A percentile compares a stretch with the other conserved stretches of the same genome.
These are phyloP conservation scores for Alternaria brassicae DNA, from an alignment of 2,329 filamentous ascomycete species.

Conservation along the genomic window DNA sequence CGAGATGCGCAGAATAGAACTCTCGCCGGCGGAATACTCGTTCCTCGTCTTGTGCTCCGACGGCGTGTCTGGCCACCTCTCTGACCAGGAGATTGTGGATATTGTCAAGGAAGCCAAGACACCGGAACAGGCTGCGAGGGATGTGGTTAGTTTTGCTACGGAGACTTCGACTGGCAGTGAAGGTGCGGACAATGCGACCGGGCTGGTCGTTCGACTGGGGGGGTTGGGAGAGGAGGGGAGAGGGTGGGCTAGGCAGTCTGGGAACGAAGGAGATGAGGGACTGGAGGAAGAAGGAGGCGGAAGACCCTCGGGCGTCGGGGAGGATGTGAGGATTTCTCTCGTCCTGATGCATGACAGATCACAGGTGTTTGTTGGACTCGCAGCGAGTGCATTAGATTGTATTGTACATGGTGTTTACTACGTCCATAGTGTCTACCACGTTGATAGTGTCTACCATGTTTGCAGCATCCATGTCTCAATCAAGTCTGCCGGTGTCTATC, in stretches of 20 bases:
- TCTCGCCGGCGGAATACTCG: conserved; percentile 82
- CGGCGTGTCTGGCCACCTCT: conserved; percentile 83
- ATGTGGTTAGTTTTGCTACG: conserved; percentile 85
- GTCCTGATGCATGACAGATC: background rate
- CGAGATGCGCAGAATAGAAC: conserved; percentile 79
- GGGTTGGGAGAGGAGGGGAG: conserved; percentile 74
- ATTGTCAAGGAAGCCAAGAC: conserved; percentile 92
- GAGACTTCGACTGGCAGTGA: conserved; percentile 69
- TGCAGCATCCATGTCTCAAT: background rate
- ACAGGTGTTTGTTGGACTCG: background rate
- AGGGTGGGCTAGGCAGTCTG: conserved; percentile 87
- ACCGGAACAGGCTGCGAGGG: conserved; percentile 81
- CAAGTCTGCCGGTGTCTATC: background rate
- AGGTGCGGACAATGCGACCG: conserved; percentile 68
- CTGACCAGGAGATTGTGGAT: conserved; percentile 95
- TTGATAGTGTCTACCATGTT: background rate
- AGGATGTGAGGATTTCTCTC: conserved; percentile 56
- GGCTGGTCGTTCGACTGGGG: conserved; percentile 67
- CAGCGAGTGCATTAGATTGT: background rate
- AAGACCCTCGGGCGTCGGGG: conserved; percentile 77
- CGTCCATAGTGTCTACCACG: too few species aligned
- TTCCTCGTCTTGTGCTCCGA: conserved; percentile 91
- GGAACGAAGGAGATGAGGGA: conserved; percentile 92
- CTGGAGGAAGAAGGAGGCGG: conserved; percentile 78
- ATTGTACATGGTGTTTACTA: background rate